Base-by-base conservation (phyloP, 768 basidiomycete species). In the Lactifluus piperatus region DNA sequence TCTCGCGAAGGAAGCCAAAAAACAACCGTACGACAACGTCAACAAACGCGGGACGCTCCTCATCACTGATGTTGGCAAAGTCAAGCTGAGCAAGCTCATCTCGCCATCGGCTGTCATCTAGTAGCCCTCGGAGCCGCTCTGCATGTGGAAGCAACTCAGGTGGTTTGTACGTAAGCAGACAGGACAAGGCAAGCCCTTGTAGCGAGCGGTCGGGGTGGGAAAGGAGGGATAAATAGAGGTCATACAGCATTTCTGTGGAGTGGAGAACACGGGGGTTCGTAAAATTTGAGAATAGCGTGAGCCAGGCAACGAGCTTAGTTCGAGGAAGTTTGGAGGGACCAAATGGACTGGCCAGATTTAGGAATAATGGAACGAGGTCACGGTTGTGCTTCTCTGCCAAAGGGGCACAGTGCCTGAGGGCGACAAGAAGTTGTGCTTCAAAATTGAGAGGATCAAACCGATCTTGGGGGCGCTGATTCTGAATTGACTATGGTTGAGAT, bases 191-290 rank as follows among this genome's bases (percentile, higher is more conserved):
- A 13, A 84, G 74, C 8, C 73, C 76, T 72, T 97, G 95, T 2
- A 97, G 74, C 4, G 81, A 66, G 14, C 83, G 81, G 64, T 97
- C 94, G 3, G 94, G 90, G 62, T 93, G 86, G 5, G 93, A 85
- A 24, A 98, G 79, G 22, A 91, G 78, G n/a, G 79, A 73, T 14
- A 78, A 77, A 72, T 94, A 95, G 24, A 92, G 68, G 1, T 74
- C 51, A 43, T 79, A 81, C 5, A 98, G 76, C 0, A 77, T 77
- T 9, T 86, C 79, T 0, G 89, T 81, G 7, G 82, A 77, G 67
- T 84, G 80, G 2, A 94, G 74, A 0, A 92, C 90, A 72, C 91
- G 95, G n/a, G 94, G 95, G 68, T 97, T 98, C 65, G 75, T 74
- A 69, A 99, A 90, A 69, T 94, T 95, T 51, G 89, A 79, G 71